These are phyloP conservation scores for Lasiodiplodia gonubiensis DNA, from an alignment of 2,329 filamentous ascomycete genomes.

Conservation along the genomic window DNA sequence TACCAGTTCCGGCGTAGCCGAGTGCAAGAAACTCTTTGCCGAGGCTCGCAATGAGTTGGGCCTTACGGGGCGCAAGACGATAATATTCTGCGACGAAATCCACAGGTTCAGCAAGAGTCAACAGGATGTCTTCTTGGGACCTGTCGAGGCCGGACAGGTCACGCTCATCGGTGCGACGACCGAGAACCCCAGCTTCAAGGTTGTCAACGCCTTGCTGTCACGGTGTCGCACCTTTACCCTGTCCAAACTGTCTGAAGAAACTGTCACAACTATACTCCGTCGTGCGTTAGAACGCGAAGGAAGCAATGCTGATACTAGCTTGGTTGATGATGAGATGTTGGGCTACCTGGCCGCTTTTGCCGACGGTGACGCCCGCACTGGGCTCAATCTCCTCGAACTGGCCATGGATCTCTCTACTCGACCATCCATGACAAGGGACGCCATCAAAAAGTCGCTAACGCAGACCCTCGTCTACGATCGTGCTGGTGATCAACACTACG, in stretches of 20 bases:
- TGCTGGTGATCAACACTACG: constrained; percentile 95
- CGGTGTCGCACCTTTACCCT: constrained; percentile 91
- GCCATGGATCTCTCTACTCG: constrained; percentile 76
- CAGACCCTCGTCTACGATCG: constrained; percentile 95
- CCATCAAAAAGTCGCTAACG: constrained; percentile 82
- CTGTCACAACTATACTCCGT: constrained; percentile 74
- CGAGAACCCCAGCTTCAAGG: constrained; percentile 94
- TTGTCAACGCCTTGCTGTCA: constrained; percentile 84
- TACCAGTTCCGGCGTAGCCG: constrained; percentile 82
- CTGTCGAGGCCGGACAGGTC: constrained; percentile 88
- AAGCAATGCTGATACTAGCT: constrained; percentile 49
- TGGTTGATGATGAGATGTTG: constrained; percentile 80
- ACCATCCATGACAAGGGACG: constrained; percentile 70
- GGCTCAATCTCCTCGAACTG: constrained; percentile 88
- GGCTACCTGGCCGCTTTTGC: constrained; percentile 83
- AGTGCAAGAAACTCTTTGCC: constrained; percentile 89
- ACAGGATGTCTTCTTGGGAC: constrained; percentile 92
- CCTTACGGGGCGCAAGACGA: constrained; percentile 86
- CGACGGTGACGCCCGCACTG: constrained; percentile 91
- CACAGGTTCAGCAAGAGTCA: constrained; percentile 90
- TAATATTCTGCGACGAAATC: constrained; percentile 97
- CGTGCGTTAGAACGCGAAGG: constrained; percentile 72
- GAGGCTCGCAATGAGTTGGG: constrained; percentile 81
- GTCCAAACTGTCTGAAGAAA: constrained; percentile 71
- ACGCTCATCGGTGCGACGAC: constrained; percentile 95